Percentiles rank a stretch among this genome's conserved stretches.
Evolutionary conservation across 1,139 yeast genomes (phyloP).

Genomic region (Blastobotrys malaysiensis): DNA sequence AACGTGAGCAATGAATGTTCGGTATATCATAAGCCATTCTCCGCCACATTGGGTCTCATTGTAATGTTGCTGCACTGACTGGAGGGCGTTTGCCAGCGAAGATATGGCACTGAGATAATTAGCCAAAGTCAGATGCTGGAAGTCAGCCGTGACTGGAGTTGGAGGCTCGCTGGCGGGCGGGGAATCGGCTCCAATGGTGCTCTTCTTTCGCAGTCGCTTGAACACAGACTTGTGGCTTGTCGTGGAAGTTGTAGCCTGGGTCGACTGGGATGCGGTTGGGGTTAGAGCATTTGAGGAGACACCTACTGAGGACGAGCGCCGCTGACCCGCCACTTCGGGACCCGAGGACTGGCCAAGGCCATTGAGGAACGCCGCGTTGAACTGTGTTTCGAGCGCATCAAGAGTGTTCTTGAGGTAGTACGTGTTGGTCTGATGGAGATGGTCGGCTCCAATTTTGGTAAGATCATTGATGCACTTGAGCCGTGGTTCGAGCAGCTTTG

Average conservation of each 20-base stretch:
- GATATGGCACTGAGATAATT: slow-evolving; percentile 17
- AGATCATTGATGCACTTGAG: slow-evolving; percentile 20
- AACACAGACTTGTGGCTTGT: slow-evolving; percentile 8
- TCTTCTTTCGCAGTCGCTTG: slow-evolving; percentile 14
- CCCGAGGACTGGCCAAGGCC: neutral
- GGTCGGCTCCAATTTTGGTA: slow-evolving; percentile 18
- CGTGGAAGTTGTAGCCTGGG: neutral
- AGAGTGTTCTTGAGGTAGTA: slow-evolving; percentile 6
- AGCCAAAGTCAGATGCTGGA: slow-evolving; percentile 5
- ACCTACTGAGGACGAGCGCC: neutral
- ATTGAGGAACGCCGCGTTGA: slow-evolving; percentile 19
- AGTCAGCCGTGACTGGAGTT: neutral
- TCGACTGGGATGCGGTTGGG: neutral
- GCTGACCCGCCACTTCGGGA: neutral
- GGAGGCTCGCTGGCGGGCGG: neutral
- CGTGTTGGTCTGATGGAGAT: slow-evolving; percentile 5
- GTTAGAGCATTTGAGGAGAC: slow-evolving; percentile 1
- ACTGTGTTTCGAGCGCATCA: slow-evolving; percentile 16
- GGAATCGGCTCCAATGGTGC: slow-evolving; percentile 7
- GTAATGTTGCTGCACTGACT: slow-evolving; percentile 14
- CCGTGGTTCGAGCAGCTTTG: slow-evolving; percentile 19
- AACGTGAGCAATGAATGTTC: slow-evolving; percentile 19
- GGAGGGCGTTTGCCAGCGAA: slow-evolving; percentile 15
- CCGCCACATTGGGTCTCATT: slow-evolving; percentile 8
- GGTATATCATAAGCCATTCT: slow-evolving; percentile 20